Base-by-base conservation (phyloP, 2,329 filamentous ascomycete genomes). In the Paecilomyces sp. region DNA sequence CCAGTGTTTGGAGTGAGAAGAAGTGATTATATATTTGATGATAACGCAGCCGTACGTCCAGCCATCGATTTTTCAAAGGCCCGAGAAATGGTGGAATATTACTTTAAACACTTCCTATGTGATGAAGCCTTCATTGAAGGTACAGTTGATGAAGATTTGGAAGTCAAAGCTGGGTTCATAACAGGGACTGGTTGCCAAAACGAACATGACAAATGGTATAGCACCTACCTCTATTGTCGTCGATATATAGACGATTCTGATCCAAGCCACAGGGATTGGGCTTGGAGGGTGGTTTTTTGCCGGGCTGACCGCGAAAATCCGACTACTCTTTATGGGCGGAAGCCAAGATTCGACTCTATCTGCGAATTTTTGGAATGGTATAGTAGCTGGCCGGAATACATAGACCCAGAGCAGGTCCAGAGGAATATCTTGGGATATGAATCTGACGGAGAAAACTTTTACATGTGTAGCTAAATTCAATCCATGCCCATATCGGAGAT, bases 311-410 rank as follows among this genome's bases (percentile, higher is more conserved):
- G 12, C n/a, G 36, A n/a, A 22, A 53, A 53, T 25, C 59, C 59
- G 4, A 54, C 7, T 18, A 18, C 31, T 25, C 36, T 63, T 22
- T 59, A 63, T 41, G 60, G 61, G 15, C 54, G 61, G 9, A 58
- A 55, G 55, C 31, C 58, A 22, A 57, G 56, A 24, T 63, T 62
- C 58, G 54, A 63, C 50, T 63, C 60, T n/a, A 60, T 62, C 54
- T 36, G 51, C 9, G 62, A 62, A 56, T 63, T 63, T 25, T 33
- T 63, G 56, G 62, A 63, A 36, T 62, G 58, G 60, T 63, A 63
- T 4, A 30, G 51, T 12, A 63, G 58, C 34, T 63, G 58, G 60
- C 51, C 36, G 56, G 62, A 60, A 18, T 22, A 31, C 55, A 8
- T 58, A 28, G 6, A 3, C 2, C 25, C 25, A 28, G 25, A 28